Evolutionary conservation across 164 flowering plant genomes (phyloP).

Genomic region (Piper betle): DNA sequence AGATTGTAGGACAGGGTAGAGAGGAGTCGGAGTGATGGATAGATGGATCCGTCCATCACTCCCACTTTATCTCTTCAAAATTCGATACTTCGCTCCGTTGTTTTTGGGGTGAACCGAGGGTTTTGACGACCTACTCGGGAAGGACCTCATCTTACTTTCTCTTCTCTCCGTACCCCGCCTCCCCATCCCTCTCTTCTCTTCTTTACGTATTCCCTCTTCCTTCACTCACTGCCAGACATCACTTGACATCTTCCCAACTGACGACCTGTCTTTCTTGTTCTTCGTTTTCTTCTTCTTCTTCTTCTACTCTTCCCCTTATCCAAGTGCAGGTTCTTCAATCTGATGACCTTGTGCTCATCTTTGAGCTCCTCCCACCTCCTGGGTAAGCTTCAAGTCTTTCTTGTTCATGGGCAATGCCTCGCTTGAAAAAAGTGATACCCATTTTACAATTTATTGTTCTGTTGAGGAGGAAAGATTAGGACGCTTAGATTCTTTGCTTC

Average conservation of each 20-base stretch:
- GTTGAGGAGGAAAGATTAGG: neutral
- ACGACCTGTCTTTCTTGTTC: constrained; percentile 14
- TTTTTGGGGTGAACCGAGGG: no score
- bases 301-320: constrained; percentile 30
- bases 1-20: no score
- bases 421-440: neutral
- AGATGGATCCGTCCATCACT: constrained; percentile 13
- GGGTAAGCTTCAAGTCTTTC: constrained; percentile 7
- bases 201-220: no score
- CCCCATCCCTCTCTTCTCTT: no score
- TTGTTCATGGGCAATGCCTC: constrained; percentile 6
- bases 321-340: neutral
- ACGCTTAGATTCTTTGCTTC: neutral
- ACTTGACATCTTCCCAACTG: no score
- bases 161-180: no score
- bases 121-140: constrained; percentile 19
- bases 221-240: no score
- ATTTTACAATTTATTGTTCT: neutral
- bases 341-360: constrained; percentile 6
- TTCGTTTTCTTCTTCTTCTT: constrained; percentile 19
- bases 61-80: constrained; percentile 86
- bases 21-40: neutral
- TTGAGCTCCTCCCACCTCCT: constrained; percentile 6
- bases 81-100: constrained; percentile 59
- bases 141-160: no score